Evolutionary conservation across 163 green algal species (phyloP).

Genomic region (Prototheca wickerhamii): DNA sequence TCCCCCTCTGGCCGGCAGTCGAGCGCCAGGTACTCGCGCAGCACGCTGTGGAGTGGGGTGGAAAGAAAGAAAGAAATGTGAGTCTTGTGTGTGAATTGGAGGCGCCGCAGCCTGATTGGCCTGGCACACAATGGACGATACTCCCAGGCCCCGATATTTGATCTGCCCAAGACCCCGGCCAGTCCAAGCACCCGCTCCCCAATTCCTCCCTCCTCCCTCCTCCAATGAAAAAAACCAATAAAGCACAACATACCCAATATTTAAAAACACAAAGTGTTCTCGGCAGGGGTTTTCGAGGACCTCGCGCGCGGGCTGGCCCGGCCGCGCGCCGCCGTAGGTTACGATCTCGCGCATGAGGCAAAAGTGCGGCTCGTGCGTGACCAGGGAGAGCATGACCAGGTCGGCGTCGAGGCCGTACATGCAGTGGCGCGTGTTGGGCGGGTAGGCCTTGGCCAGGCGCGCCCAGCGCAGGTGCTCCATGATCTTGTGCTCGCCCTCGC

Average conservation of each 20-base stretch:
- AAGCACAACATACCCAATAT: conserved; percentile 64
- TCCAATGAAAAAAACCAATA: neutral
- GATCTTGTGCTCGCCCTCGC: conserved; percentile 86
- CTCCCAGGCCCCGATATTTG: neutral
- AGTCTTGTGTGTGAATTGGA: neutral
- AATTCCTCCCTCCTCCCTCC: conserved; percentile 1
- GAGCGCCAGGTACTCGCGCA: conserved; percentile 87
- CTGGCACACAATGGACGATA: neutral
- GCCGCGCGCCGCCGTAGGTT: conserved; percentile 36
- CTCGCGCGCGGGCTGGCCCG: conserved; percentile 69
- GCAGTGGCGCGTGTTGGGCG: conserved; percentile 81
- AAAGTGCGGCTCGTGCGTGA: conserved; percentile 96
- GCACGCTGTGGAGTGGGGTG: conserved; percentile 37
- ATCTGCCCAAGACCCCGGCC: neutral
- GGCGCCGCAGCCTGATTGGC: neutral
- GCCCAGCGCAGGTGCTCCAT: conserved; percentile 74
- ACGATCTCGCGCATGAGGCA: conserved; percentile 84
- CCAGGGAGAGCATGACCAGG: conserved; percentile 95
- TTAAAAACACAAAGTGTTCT: conserved; percentile 87
- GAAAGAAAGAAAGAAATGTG: neutral
- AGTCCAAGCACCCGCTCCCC: neutral
- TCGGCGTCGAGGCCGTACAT: conserved; percentile 98
- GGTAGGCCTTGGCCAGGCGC: conserved; percentile 74
- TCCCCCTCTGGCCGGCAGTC: conserved; percentile 52
- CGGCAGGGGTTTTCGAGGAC: conserved; percentile 72